Percentiles rank a stretch among this genome's conserved stretches.
These are phyloP conservation scores for Magnolia sinica DNA, from an alignment of 164 flowering plant genomes.

Conservation along the genomic window DNA sequence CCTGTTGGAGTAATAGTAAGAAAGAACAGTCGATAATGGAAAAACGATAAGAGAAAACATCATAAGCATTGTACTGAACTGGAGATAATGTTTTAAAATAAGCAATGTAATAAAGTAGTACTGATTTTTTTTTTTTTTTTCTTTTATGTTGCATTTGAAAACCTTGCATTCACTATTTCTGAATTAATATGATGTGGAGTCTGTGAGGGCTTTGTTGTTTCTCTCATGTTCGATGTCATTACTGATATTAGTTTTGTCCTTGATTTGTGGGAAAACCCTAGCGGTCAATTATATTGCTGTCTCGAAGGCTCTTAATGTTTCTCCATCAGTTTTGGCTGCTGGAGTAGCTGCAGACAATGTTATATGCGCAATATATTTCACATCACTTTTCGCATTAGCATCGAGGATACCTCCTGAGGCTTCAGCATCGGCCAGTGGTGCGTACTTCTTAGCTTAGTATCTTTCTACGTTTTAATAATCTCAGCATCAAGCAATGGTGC, in stretches of 20 bases:
- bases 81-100: too few species aligned
- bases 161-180: too few species aligned
- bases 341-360: slow-evolving; percentile 95
- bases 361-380: slow-evolving; percentile 73
- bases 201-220: not conserved
- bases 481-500: too few species aligned
- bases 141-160: too few species aligned
- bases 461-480: too few species aligned
- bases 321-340: slow-evolving; percentile 83
- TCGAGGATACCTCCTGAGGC: slow-evolving; percentile 72
- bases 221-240: not conserved
- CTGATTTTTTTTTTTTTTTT: too few species aligned
- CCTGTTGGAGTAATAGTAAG: too few species aligned
- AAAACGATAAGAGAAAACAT: too few species aligned
- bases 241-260: slow-evolving; percentile 14
- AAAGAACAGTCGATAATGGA: too few species aligned
- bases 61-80: too few species aligned
- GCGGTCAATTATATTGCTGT: slow-evolving; percentile 89
- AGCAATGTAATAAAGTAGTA: too few species aligned
- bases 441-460: not conserved
- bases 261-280: slow-evolving; percentile 23
- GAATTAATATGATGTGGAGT: too few species aligned
- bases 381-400: slow-evolving; percentile 67
- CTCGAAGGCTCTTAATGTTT: slow-evolving; percentile 66
- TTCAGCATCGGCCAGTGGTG: slow-evolving; percentile 43